These are phyloP conservation scores for Rubia tinctorum DNA, from an alignment of 305 asterid species.

Conservation along the genomic window DNA sequence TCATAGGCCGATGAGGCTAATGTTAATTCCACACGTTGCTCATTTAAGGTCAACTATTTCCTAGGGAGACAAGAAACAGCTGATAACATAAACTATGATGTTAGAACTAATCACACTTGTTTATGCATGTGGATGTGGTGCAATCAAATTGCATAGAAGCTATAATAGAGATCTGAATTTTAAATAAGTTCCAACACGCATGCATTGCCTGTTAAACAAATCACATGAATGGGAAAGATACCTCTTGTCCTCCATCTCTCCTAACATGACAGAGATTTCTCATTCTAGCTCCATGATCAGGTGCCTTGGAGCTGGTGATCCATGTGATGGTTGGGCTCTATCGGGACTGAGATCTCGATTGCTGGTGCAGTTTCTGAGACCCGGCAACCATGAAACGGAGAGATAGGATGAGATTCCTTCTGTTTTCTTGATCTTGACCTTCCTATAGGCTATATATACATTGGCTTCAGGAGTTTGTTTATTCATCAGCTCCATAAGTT, in stretches of 20 bases:
- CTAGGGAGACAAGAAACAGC: background rate
- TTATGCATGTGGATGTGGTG: background rate
- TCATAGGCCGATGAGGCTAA: conserved; percentile 1
- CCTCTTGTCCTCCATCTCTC: conserved; percentile 10
- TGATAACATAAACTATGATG: background rate
- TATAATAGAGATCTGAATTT: background rate
- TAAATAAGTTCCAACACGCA: background rate
- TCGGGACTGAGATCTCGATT: background rate
- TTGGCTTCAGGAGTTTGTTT: background rate
- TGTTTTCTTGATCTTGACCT: conserved; percentile 1
- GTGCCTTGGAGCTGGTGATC: background rate
- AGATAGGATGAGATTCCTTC: conserved; percentile 3
- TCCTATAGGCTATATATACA: conserved; percentile 9
- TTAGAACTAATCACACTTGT: background rate
- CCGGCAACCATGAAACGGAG: conserved; percentile 15
- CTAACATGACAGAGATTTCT: background rate
- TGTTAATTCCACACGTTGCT: background rate
- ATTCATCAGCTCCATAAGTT: conserved; percentile 9
- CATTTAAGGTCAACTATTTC: background rate
- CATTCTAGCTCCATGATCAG: background rate
- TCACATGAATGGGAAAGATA: conserved; percentile 6
- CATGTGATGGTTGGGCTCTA: background rate
- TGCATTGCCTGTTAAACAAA: background rate
- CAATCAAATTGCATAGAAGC: background rate
- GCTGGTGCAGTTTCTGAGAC: background rate